phyloP scores from a whole-genome alignment of 352 stramenopile genomes.

The Phytophthora pinifolia region DNA sequence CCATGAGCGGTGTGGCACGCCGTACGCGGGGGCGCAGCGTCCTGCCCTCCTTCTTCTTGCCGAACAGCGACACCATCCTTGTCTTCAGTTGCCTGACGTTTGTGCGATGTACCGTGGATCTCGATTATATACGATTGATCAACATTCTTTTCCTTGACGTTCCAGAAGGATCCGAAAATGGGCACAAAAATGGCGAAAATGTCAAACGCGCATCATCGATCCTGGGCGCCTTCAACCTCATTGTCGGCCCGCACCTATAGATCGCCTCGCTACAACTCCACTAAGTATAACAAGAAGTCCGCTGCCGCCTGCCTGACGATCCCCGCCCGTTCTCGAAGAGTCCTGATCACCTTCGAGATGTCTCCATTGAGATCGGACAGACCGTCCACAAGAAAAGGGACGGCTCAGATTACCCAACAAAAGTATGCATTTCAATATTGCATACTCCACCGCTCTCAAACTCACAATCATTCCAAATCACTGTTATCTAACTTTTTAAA shows the following conservation, averaged over 20 bases:
- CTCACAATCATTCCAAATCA: no score
- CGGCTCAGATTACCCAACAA: slow-evolving; percentile 14
- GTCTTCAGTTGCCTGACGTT: neutral
- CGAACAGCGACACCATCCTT: slow-evolving; percentile 38
- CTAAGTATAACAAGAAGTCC: no score
- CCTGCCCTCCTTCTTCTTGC: slow-evolving; percentile 49
- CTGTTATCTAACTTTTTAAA: no score
- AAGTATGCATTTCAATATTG: neutral
- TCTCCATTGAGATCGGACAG: slow-evolving; percentile 19
- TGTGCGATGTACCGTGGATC: neutral
- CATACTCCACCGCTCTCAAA: neutral
- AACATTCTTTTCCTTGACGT: slow-evolving; percentile 27
- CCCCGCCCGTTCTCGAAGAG: slow-evolving; percentile 12
- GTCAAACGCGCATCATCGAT: no score
- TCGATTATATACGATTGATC: slow-evolving; percentile 17
- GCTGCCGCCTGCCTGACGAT: neutral
- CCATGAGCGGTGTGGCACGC: slow-evolving; percentile 59
- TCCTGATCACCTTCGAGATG: slow-evolving; percentile 7
- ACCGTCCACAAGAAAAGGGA: slow-evolving; percentile 19
- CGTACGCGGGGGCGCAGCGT: slow-evolving; percentile 55
- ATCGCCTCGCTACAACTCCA: no score
- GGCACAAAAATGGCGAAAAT: no score
- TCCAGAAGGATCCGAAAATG: slow-evolving; percentile 32
- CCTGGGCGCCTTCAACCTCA: neutral
- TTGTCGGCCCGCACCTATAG: no score